These are phyloP conservation scores for Calonectria leucothoes DNA, from an alignment of 2,329 filamentous ascomycete species.

Conservation along the genomic window DNA sequence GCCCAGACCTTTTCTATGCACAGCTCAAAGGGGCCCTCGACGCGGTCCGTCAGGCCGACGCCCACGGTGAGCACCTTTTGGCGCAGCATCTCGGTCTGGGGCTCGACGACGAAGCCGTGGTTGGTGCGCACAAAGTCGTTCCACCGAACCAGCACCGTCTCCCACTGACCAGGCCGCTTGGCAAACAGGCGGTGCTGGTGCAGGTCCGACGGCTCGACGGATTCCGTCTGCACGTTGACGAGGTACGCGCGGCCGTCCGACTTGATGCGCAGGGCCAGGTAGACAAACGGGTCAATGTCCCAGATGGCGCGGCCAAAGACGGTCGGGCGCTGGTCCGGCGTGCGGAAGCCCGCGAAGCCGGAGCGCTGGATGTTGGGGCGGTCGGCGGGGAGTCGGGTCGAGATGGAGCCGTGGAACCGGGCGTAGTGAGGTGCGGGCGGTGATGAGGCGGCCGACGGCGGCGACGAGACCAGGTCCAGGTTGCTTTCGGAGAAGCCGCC, in stretches of 20 bases:
- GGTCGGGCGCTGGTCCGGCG: conserved; percentile 78
- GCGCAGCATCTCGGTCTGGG: conserved; percentile 88
- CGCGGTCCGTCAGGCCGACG: conserved; percentile 87
- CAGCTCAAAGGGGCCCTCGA: conserved; percentile 89
- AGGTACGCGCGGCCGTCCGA: conserved; percentile 94
- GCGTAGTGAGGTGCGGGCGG: conserved; percentile 63
- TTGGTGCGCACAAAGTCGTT: conserved; percentile 96
- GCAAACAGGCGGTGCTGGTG: conserved; percentile 93
- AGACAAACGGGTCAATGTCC: conserved; percentile 91
- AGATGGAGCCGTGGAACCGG: conserved; percentile 89
- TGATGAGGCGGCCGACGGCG: conserved; percentile 24
- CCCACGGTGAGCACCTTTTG: conserved; percentile 89
- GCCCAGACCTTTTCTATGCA: conserved; percentile 91
- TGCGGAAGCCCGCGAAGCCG: conserved; percentile 93
- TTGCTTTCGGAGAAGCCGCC: conserved; percentile 84
- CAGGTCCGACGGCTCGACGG: conserved; percentile 92
- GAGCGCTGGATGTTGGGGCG: conserved; percentile 79
- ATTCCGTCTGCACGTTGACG: conserved; percentile 95
- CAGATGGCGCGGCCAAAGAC: conserved; percentile 88
- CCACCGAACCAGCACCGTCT: conserved; percentile 92
- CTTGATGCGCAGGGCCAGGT: conserved; percentile 88
- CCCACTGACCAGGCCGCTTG: conserved; percentile 86
- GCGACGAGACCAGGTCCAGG: conserved; percentile 68
- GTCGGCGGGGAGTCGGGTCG: conserved; percentile 82
- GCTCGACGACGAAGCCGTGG: conserved; percentile 90